Conservation (phyloP, 2,329 filamentous ascomycete genomes). For the Ascomycota sp. region DNA sequence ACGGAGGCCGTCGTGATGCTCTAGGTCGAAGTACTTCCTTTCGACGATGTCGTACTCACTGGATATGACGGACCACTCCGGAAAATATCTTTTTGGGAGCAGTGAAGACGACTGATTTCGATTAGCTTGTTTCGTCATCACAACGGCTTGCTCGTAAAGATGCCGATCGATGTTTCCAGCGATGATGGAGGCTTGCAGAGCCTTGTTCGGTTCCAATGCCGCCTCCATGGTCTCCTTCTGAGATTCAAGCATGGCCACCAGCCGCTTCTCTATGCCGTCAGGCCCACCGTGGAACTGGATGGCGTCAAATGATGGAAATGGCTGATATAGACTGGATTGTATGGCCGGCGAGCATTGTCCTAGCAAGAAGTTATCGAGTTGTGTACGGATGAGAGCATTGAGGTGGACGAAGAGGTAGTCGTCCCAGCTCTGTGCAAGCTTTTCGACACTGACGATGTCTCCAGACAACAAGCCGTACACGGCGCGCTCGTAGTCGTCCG, state of each 20-base stretch:
- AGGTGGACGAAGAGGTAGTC: constrained; percentile 74
- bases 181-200: constrained; percentile 55
- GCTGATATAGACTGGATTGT: constrained; percentile 29
- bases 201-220: constrained; percentile 43
- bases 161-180: constrained; percentile 35
- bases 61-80: background rate
- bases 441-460: constrained; percentile 54
- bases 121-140: constrained; percentile 9
- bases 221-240: constrained; percentile 33
- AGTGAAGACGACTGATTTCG: constrained; percentile 7
- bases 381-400: constrained; percentile 59
- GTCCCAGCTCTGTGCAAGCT: constrained; percentile 59
- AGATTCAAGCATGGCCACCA: constrained; percentile 38
- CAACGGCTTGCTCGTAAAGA: constrained; percentile 34
- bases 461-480: constrained; percentile 82
- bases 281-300: constrained; percentile 37
- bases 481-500: constrained; percentile 61
- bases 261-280: constrained; percentile 26
- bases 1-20: constrained; percentile 41
- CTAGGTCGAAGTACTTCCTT: constrained; percentile 27
- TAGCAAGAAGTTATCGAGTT: constrained; percentile 53
- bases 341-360: constrained; percentile 29
- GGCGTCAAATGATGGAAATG: constrained; percentile 41
- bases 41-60: constrained; percentile 14
- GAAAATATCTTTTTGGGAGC: constrained; percentile 5